Evolutionary conservation across 768 basidiomycete genomes (phyloP), one percentile per base, ranked within the genome.

Genomic region (Mycena vitilis): DNA sequence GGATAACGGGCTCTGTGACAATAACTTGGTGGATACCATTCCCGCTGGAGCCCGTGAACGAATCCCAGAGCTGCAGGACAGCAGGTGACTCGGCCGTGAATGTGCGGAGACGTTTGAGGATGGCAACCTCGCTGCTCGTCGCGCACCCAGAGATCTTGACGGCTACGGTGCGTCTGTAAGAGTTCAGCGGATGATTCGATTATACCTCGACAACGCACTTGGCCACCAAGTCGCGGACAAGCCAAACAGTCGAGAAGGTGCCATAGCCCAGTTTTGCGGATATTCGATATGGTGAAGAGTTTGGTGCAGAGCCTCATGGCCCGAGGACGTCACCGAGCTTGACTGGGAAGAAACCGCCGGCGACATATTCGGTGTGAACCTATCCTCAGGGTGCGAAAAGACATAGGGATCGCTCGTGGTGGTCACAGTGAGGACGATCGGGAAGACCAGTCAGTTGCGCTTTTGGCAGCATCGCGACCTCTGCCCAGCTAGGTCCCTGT

Each of bases 211-310:
- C 18, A 25, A 15, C 47, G 49, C 48, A 63, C 52, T 13, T 61
- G 4, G 22, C 52, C 23, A 23, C 44, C 10, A 44, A 37, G 25
- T 63, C 62, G 52, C 34, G 42, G 1, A 42, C 63, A 7, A 57
- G 45, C 63, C 63, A 64, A 45, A 64, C 54, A 37, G 63, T 63
- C 42, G 60, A 61, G 38, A 30, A 63, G 44, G 52, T 13, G 5
- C 62, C 62, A 8, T 57, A n/a, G 44, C 55, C 63, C 15, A 48
- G 54, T 37, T 64, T 64, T 2, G 63, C 63, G 34, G 20, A 20
- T 40, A 64, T 55, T 4, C 54, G 54, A 49, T 57, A 56, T 18
- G 45, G 42, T 48, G 45, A 13, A 37, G 54, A 56, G 45, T 22
- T 15, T 23, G 45, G 42, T 48, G 45, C 13, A 37, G 54, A 56